Percentiles rank a stretch among this genome's conserved stretches.
Evolutionary conservation across 192 early-diverging fungal genomes (phyloP).

Genomic region (Coemansia sp.): DNA sequence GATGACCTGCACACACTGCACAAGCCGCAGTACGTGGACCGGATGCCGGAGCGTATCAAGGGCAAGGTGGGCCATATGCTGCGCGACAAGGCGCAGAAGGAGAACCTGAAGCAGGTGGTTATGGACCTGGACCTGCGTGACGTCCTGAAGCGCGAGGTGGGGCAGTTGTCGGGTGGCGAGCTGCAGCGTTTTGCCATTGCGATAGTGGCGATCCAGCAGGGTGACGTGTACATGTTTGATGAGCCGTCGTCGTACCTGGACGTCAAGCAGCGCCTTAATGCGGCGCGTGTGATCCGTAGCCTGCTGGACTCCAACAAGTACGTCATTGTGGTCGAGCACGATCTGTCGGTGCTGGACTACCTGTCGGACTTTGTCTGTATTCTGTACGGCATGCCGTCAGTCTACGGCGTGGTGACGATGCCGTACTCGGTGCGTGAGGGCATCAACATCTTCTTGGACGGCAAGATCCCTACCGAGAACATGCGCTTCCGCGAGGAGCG

Average conservation of each 20-base stretch:
- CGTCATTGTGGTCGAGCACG: slow-evolving; percentile 97
- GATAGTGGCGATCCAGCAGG: slow-evolving; percentile 70
- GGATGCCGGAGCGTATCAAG: slow-evolving; percentile 72
- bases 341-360: slow-evolving; percentile 96
- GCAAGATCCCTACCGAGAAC: slow-evolving; percentile 96
- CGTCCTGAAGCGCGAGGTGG: slow-evolving; percentile 77
- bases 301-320: slow-evolving; percentile 70
- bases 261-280: slow-evolving; percentile 98
- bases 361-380: slow-evolving; percentile 98
- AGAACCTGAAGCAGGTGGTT: slow-evolving; percentile 72
- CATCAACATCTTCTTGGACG: slow-evolving; percentile 98
- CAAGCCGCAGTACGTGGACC: slow-evolving; percentile 96
- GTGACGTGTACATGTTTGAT: slow-evolving; percentile 98
- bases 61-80: slow-evolving; percentile 75
- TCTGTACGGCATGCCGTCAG: slow-evolving; percentile 93
- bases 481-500: slow-evolving; percentile 96
- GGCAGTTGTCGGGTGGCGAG: slow-evolving; percentile 90
- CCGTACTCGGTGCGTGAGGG: slow-evolving; percentile 96
- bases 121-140: slow-evolving; percentile 69
- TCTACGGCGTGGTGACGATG: slow-evolving; percentile 96
- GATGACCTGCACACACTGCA: slow-evolving; percentile 91
- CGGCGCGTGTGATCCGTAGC: slow-evolving; percentile 84
- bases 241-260: slow-evolving; percentile 97
- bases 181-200: slow-evolving; percentile 97
- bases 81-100: slow-evolving; percentile 60